Percentiles rank a stretch among this genome's conserved stretches.
Conservation (phyloP, 73 alveolate species). For the Paramecium octaurelia region DNA sequence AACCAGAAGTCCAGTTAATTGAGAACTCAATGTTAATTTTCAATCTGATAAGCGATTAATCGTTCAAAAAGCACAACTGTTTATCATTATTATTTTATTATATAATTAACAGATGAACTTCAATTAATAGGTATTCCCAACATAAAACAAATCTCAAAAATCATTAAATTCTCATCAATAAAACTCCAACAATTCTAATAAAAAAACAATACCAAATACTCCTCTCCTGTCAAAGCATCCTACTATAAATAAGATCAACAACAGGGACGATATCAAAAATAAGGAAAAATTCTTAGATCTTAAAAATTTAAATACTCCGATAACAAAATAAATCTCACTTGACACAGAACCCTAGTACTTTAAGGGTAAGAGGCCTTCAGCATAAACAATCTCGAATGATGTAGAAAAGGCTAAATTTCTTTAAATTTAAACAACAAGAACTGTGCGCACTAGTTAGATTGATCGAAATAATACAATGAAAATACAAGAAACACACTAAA, state of each 20-base stretch:
- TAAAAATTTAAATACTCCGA: background rate
- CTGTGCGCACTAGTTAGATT: background rate
- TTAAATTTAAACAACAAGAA: background rate
- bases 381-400: background rate
- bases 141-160: background rate
- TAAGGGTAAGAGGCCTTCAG: background rate
- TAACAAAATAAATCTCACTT: background rate
- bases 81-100: background rate
- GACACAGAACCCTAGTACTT: background rate
- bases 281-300: background rate
- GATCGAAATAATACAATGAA: background rate
- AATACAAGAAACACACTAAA: background rate
- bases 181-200: background rate
- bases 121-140: background rate
- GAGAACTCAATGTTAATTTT: background rate
- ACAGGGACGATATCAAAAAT: background rate
- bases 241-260: background rate
- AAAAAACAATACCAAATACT: background rate
- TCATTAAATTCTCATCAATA: background rate
- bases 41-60: background rate
- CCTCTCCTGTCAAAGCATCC: background rate
- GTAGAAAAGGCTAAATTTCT: background rate
- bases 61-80: background rate
- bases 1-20: background rate
- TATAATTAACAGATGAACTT: conserved; percentile 1